These are phyloP conservation scores for Zygoascus hellenicus DNA, from an alignment of 1,139 yeast genomes.

Conservation along the genomic window DNA sequence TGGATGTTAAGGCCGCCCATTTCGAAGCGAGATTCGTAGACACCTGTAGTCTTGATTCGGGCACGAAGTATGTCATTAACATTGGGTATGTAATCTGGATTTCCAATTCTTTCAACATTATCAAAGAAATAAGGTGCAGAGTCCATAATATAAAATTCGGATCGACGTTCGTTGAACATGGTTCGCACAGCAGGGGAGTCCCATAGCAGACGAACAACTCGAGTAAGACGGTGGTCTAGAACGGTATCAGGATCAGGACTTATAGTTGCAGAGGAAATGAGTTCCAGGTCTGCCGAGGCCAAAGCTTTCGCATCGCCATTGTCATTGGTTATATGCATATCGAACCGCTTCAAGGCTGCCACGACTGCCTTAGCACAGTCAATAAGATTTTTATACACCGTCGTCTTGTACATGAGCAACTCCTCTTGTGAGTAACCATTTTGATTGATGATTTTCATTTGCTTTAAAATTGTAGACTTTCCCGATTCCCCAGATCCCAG, in stretches of 20 bases:
- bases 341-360: conserved; percentile 43
- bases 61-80: conserved; percentile 77
- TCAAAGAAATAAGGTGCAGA: conserved; percentile 78
- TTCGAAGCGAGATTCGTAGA: conserved; percentile 73
- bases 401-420: conserved; percentile 56
- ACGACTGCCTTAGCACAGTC: conserved; percentile 59
- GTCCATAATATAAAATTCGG: conserved; percentile 79
- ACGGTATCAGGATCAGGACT: conserved; percentile 30
- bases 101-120: conserved; percentile 57
- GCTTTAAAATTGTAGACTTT: conserved; percentile 67
- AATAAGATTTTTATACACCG: conserved; percentile 57
- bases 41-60: conserved; percentile 90
- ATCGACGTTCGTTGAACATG: conserved; percentile 55
- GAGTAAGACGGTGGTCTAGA: conserved; percentile 27
- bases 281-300: conserved; percentile 19
- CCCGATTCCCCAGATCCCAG: conserved; percentile 76
- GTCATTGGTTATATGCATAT: conserved; percentile 14
- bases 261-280: conserved; percentile 22
- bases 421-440: conserved; percentile 62
- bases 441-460: conserved; percentile 70
- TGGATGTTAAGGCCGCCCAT: conserved; percentile 74
- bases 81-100: conserved; percentile 60
- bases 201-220: conserved; percentile 42
- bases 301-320: conserved; percentile 7
- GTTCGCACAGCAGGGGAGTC: conserved; percentile 52